Evolutionary conservation across 345 rosid genomes (phyloP).

Genomic region (Boechera divaricarpa): DNA sequence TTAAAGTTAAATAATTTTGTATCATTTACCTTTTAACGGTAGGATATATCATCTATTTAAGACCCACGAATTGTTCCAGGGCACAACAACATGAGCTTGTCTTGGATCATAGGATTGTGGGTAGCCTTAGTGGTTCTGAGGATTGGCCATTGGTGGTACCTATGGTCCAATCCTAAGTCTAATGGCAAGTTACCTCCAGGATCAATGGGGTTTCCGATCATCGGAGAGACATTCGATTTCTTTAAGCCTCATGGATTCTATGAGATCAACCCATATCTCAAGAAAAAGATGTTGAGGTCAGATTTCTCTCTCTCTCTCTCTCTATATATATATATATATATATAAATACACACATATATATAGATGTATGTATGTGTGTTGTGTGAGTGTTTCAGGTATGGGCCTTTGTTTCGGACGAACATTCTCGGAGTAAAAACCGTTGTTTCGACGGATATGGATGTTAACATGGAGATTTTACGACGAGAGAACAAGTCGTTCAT

Average conservation of each 20-base stretch:
- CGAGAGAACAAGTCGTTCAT: conserved; percentile 52
- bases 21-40: no score
- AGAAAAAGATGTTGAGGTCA: conserved; percentile 32
- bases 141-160: conserved; percentile 39
- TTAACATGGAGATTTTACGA: conserved; percentile 49
- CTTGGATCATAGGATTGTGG: neutral
- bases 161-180: conserved; percentile 40
- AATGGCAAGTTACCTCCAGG: conserved; percentile 46
- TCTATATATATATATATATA: no score
- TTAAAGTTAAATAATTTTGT: no score
- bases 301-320: neutral
- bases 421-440: conserved; percentile 47
- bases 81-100: conserved; percentile 3
- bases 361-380: neutral
- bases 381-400: conserved; percentile 44
- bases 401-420: conserved; percentile 51
- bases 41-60: neutral
- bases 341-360: neutral
- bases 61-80: neutral
- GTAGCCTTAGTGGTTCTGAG: conserved; percentile 6
- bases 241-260: conserved; percentile 27
- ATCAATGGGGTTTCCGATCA: conserved; percentile 42
- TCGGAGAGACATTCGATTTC: conserved; percentile 38
- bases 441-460: conserved; percentile 49
- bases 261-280: conserved; percentile 41